Percentiles rank a stretch among this genome's conserved stretches.
phyloP scores from a whole-genome alignment of 2,329 filamentous ascomycete genomes.

The Calonectria multiphialidica region DNA sequence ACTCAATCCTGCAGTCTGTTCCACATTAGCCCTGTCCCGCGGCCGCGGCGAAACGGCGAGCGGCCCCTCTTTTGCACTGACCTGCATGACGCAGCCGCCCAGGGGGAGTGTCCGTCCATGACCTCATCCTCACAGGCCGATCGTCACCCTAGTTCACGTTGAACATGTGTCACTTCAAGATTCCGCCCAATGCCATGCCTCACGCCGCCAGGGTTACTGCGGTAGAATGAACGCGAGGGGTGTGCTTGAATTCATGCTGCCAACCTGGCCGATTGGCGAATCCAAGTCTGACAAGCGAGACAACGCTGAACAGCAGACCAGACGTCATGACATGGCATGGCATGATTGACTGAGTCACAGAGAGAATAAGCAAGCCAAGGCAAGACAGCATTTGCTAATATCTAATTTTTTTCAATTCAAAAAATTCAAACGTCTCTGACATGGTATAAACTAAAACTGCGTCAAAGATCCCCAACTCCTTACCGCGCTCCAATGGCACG shows the following conservation, averaged over 20 bases:
- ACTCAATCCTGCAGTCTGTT: background rate
- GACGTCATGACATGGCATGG: too few relatives aligned
- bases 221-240: slow-evolving; percentile 18
- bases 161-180: slow-evolving; percentile 20
- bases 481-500: slow-evolving; percentile 29
- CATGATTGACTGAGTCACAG: too few relatives aligned
- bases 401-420: slow-evolving; percentile 22
- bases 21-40: slow-evolving; percentile 19
- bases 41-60: slow-evolving; percentile 19
- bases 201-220: background rate
- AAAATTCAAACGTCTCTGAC: slow-evolving; percentile 6
- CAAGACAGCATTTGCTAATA: background rate
- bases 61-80: slow-evolving; percentile 22
- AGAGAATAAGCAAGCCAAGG: background rate
- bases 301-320: background rate
- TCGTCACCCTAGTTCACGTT: slow-evolving; percentile 30
- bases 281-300: background rate
- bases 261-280: background rate
- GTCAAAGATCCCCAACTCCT: slow-evolving; percentile 22
- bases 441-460: slow-evolving; percentile 24
- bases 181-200: slow-evolving; percentile 21
- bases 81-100: slow-evolving; percentile 39
- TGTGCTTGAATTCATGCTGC: background rate
- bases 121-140: slow-evolving; percentile 37
- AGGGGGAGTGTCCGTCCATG: slow-evolving; percentile 37